These are phyloP conservation scores for Colletotrichum musicola DNA, from an alignment of 2,329 filamentous ascomycete species.

Conservation along the genomic window DNA sequence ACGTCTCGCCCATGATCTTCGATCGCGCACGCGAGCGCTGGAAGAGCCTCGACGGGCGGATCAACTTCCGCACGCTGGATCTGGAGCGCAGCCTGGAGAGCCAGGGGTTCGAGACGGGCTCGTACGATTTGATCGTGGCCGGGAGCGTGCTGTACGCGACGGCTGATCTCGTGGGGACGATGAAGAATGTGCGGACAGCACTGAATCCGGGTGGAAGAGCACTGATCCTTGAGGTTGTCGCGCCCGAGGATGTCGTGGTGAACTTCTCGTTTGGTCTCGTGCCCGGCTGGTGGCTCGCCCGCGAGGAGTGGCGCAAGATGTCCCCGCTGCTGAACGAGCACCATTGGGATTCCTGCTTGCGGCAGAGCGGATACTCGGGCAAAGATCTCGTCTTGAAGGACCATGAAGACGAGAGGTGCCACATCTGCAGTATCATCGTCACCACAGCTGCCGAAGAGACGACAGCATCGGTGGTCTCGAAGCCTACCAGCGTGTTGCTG, in stretches of 20 bases:
- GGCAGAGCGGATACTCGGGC: not conserved
- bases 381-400: not conserved
- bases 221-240: not conserved
- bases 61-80: constrained; percentile 44
- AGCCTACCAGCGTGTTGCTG: not conserved
- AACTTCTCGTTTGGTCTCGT: not conserved
- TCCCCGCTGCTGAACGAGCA: not conserved
- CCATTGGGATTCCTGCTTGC: not conserved
- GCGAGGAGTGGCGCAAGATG: not conserved
- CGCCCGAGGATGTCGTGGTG: not conserved
- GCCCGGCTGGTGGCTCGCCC: not conserved
- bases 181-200: constrained; percentile 43
- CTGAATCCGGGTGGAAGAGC: constrained; percentile 46
- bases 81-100: constrained; percentile 40
- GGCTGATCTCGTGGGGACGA: constrained; percentile 36
- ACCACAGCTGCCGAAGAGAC: not conserved
- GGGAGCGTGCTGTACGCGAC: constrained; percentile 55
- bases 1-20: constrained; percentile 48
- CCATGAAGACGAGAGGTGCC: not conserved
- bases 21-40: constrained; percentile 47
- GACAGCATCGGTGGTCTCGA: not conserved
- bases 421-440: not conserved
- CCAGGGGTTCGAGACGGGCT: constrained; percentile 48
- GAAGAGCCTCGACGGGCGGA: constrained; percentile 34
- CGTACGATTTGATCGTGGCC: constrained; percentile 55